Evolutionary conservation across 805 yeast species (phyloP).

Genomic region (Vanderwaltozyma yarrowii): DNA sequence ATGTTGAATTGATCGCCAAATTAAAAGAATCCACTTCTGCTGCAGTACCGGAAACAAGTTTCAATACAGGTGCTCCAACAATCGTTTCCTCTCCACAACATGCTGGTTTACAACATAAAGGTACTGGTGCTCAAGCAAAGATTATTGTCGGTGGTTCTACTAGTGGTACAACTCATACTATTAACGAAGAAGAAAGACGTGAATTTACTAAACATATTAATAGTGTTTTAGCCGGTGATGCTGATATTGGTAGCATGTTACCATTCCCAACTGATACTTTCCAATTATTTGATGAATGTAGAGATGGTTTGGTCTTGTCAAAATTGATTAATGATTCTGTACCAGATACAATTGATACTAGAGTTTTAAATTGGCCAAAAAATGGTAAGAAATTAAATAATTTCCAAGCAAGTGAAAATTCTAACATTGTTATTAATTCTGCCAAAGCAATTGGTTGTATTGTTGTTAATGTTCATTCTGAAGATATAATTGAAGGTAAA

Average conservation of each 20-base stretch:
- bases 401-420: constrained; percentile 93
- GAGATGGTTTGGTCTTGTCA: constrained; percentile 88
- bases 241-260: constrained; percentile 69
- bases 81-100: constrained; percentile 18
- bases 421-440: constrained; percentile 94
- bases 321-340: constrained; percentile 95
- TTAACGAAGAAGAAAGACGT: constrained; percentile 91
- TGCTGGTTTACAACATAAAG: constrained; percentile 36
- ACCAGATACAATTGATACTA: constrained; percentile 95
- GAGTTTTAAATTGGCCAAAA: constrained; percentile 87
- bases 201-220: constrained; percentile 96
- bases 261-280: constrained; percentile 92
- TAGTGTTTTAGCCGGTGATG: constrained; percentile 80
- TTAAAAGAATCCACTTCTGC: constrained; percentile 38
- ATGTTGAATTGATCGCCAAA: constrained; percentile 74
- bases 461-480: constrained; percentile 95
- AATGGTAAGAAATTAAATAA: constrained; percentile 74
- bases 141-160: constrained; percentile 78
- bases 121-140: constrained; percentile 52
- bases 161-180: constrained; percentile 92
- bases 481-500: constrained; percentile 88
- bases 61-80: constrained; percentile 11
- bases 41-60: constrained; percentile 26
- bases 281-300: constrained; percentile 93
- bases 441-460: constrained; percentile 99